These are phyloP conservation scores for Leccinellum luteum DNA, from an alignment of 768 basidiomycete species.

Conservation along the genomic window DNA sequence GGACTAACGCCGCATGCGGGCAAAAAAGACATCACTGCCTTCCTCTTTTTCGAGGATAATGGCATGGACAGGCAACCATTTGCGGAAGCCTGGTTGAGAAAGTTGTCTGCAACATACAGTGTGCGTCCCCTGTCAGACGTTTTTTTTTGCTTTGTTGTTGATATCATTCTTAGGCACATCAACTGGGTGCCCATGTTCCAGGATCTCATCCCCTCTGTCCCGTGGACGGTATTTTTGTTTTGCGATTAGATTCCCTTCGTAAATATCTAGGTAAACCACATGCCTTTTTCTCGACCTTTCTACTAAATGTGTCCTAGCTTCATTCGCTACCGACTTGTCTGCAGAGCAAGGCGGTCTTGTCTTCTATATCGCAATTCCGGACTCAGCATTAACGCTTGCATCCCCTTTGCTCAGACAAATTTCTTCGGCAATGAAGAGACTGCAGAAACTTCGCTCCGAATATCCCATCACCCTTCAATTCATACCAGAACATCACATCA, in stretches of 20 bases:
- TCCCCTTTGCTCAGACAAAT: slow-evolving; percentile 70
- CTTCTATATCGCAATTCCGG: slow-evolving; percentile 68
- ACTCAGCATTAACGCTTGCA: slow-evolving; percentile 56
- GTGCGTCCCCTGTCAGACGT: slow-evolving; percentile 39
- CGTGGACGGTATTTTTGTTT: slow-evolving; percentile 56
- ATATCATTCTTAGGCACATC: slow-evolving; percentile 46
- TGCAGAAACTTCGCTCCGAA: slow-evolving; percentile 44
- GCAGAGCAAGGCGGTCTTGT: slow-evolving; percentile 44
- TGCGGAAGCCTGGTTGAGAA: slow-evolving; percentile 60
- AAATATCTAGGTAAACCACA: slow-evolving; percentile 55
- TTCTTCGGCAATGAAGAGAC: slow-evolving; percentile 59
- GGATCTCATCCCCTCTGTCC: slow-evolving; percentile 49
- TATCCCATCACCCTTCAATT: slow-evolving; percentile 65
- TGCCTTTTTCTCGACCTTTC: neutral
- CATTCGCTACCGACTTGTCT: slow-evolving; percentile 47
- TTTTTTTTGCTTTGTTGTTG: slow-evolving; percentile 10
- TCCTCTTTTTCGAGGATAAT: slow-evolving; percentile 66
- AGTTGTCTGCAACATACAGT: slow-evolving; percentile 51
- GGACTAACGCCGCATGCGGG: slow-evolving; percentile 71
- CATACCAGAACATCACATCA: slow-evolving; percentile 63
- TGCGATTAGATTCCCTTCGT: slow-evolving; percentile 69
- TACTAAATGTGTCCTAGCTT: slow-evolving; percentile 34
- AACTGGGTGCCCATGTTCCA: slow-evolving; percentile 54
- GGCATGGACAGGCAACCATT: slow-evolving; percentile 44
- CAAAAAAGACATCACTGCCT: slow-evolving; percentile 65